These are phyloP conservation scores for Ophiostoma piceae DNA, from an alignment of 2,329 filamentous ascomycete species.

Conservation along the genomic window DNA sequence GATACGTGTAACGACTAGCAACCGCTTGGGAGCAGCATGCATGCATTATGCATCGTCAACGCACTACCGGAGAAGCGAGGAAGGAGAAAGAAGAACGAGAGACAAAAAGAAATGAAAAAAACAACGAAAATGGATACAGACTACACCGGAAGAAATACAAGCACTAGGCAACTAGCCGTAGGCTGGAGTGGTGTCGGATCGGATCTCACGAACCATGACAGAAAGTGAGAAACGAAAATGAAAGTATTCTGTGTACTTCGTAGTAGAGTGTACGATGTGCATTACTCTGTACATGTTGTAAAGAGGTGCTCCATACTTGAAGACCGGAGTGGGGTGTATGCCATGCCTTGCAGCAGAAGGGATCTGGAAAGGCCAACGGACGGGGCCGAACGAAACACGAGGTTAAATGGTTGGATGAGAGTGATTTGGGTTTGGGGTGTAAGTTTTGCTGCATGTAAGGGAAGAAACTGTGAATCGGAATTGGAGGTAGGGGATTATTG, in stretches of 20 bases:
- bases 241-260: neutral
- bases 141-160: neutral
- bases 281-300: neutral
- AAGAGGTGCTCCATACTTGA: neutral
- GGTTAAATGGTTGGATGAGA: slow-evolving; percentile 28
- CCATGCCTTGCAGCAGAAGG: slow-evolving; percentile 1
- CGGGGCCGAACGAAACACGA: slow-evolving; percentile 39
- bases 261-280: too few species aligned
- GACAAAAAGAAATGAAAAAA: neutral
- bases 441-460: neutral
- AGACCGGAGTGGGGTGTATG: slow-evolving; percentile 17
- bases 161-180: neutral
- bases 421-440: neutral
- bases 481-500: neutral
- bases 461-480: neutral
- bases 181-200: neutral
- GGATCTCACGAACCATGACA: neutral
- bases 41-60: neutral
- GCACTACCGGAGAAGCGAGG: neutral
- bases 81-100: neutral
- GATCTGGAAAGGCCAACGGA: slow-evolving; percentile 35
- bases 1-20: neutral
- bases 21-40: neutral
- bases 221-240: neutral
- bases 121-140: neutral